phyloP scores from a whole-genome alignment of 805 yeast genomes.

The Wickerhamomyces bisporus region DNA sequence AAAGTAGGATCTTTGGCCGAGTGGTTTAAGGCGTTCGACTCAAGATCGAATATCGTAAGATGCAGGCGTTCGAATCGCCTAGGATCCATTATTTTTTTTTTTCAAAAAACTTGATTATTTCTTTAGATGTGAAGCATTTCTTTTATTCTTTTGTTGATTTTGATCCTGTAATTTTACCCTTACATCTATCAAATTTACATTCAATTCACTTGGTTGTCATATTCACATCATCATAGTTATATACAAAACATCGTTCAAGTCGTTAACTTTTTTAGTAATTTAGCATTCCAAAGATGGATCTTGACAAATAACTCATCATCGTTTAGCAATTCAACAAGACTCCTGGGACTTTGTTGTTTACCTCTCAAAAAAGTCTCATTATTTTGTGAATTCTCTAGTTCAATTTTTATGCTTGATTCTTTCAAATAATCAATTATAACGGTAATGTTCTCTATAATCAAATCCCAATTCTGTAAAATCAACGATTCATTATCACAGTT shows the following conservation, averaged over 20 bases:
- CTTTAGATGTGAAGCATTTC: no score
- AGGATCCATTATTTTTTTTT: constrained; percentile 8
- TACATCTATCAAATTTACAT: no score
- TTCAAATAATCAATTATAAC: constrained; percentile 37
- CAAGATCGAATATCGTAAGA: constrained; percentile 9
- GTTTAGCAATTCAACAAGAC: constrained; percentile 47
- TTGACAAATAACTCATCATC: constrained; percentile 51
- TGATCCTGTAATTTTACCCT: not conserved
- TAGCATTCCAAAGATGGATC: constrained; percentile 61
- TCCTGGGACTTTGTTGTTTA: constrained; percentile 47
- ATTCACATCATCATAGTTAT: no score
- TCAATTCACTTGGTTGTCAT: no score
- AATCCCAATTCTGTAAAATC: constrained; percentile 51
- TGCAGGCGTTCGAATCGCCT: constrained; percentile 10
- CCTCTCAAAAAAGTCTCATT: constrained; percentile 53
- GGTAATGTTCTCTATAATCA: constrained; percentile 36
- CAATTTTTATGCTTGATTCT: constrained; percentile 23
- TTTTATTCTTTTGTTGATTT: not conserved
- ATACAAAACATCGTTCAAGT: no score
- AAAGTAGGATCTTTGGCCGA: constrained; percentile 11
- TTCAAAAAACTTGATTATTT: not conserved
- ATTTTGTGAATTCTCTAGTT: constrained; percentile 23
- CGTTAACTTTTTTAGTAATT: constrained; percentile 35
- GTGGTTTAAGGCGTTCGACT: constrained; percentile 11
- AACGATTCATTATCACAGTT: constrained; percentile 49